These are phyloP conservation scores for Venturia effusa DNA, from an alignment of 2,329 filamentous ascomycete species.

Conservation along the genomic window DNA sequence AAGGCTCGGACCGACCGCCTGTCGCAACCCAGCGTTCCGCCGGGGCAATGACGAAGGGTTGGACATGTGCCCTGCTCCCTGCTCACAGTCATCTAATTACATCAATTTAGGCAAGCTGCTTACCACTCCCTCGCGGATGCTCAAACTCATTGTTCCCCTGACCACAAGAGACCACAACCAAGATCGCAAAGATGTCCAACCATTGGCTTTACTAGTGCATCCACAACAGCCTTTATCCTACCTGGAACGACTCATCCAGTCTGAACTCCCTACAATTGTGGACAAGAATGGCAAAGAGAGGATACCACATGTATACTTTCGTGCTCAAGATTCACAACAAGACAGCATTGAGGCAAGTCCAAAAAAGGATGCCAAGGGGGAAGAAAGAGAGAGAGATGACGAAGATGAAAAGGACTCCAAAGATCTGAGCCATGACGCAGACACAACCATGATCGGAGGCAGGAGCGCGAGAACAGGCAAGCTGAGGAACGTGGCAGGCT, in stretches of 20 bases:
- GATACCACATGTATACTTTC: constrained; percentile 65
- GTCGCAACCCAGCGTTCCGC: constrained; percentile 40
- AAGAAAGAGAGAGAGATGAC: constrained; percentile 23
- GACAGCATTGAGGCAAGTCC: constrained; percentile 33
- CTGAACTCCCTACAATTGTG: constrained; percentile 63
- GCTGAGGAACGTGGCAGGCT: constrained; percentile 26
- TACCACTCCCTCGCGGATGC: constrained; percentile 67
- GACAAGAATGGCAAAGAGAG: constrained; percentile 53
- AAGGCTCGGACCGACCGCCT: constrained; percentile 48
- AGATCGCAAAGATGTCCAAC: constrained; percentile 64
- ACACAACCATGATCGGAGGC: constrained; percentile 19
- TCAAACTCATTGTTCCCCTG: constrained; percentile 72
- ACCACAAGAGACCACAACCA: constrained; percentile 48
- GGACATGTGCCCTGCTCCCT: not conserved
- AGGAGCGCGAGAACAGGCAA: constrained; percentile 19
- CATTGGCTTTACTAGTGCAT: constrained; percentile 74
- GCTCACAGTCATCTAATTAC: not conserved
- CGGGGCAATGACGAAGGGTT: constrained; percentile 55
- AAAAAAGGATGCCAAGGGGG: constrained; percentile 22
- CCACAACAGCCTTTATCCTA: constrained; percentile 88
- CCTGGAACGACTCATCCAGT: constrained; percentile 78
- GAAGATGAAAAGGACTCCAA: constrained; percentile 7
- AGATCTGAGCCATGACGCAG: constrained; percentile 11
- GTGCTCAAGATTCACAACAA: constrained; percentile 63
- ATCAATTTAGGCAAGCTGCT: constrained; percentile 61